Evolutionary conservation across 768 basidiomycete species (phyloP), one percentile per base, ranked within the genome.

Genomic region (Boletus patriciae): DNA sequence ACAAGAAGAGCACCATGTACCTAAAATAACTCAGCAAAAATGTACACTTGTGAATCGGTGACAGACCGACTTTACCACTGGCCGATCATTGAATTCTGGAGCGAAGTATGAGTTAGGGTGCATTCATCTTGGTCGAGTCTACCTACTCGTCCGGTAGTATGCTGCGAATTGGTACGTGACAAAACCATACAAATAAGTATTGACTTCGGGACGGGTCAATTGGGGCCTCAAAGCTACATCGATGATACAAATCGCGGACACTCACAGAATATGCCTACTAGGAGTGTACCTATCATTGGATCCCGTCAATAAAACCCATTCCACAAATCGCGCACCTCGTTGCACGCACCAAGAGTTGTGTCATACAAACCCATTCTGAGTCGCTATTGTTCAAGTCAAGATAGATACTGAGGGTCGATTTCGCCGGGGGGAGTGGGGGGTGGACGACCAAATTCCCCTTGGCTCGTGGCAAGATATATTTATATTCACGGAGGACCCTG

Each of bases 111-210:
- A 37, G 23, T 34, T 27, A 29, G 4, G 23, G 13, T 33, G 19
- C 16, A 46, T 7, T 23, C 3, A n/a, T 38, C 13, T n/a, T 31
- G 13, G 37, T 5, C 2, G 7, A 12, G 3, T 15, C 8, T 15
- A 50, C 67, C 50, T 46, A 54, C 57, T 43, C 44, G 52, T 59
- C 45, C 64, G 69, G 60, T 72, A 66, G 57, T 80, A 80, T 8
- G 67, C 59, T 8, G 71, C 66, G 54, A 79, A 79, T 52, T 78
- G 76, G 61, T 73, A 77, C 3, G 71, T 68, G 57, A 78, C 77
- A 16, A 78, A 67, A 1, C 78, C 78, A 55, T 76, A 79, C 10
- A 79, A 60, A 19, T 51, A 66, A 25, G 67, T 68, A 37, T 68
- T 68, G 45, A 68, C 67, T 41, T 46, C 10, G 21, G 4, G n/a